A percentile compares a stretch with the other conserved stretches of the same genome.
Conservation (phyloP, 352 stramenopile genomes). For the Phytopythium oedochilum region DNA sequence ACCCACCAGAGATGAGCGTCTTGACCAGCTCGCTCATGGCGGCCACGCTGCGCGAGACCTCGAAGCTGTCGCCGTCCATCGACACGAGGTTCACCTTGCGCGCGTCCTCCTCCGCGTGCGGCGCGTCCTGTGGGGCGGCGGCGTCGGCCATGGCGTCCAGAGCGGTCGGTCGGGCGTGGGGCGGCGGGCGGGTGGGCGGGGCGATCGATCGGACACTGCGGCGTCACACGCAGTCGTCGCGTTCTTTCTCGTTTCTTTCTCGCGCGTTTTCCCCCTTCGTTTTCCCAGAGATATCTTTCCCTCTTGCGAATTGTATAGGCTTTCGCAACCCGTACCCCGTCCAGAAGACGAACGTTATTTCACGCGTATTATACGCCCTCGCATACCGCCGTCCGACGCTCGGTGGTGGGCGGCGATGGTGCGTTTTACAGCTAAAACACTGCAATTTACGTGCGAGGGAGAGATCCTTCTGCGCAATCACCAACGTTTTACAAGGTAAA, state of each 20-base stretch:
- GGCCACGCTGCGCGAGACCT: constrained; percentile 91
- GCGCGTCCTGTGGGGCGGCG: constrained; percentile 31
- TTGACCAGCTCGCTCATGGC: constrained; percentile 98
- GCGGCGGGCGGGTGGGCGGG: neutral
- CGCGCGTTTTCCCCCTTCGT: neutral
- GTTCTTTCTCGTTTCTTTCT: constrained; percentile 1
- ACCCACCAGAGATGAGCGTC: constrained; percentile 93
- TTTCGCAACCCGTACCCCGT: too few relatives aligned
- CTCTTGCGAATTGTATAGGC: constrained; percentile 12
- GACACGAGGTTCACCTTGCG: constrained; percentile 85
- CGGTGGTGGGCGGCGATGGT: neutral
- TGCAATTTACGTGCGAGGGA: too few relatives aligned
- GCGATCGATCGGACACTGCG: neutral
- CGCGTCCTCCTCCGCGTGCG: constrained; percentile 64
- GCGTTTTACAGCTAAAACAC: too few relatives aligned
- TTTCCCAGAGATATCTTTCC: neutral
- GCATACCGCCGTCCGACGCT: neutral
- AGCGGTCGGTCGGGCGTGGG: too few relatives aligned
- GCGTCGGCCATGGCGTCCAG: constrained; percentile 55
- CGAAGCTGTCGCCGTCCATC: constrained; percentile 97
- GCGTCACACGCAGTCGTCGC: too few relatives aligned
- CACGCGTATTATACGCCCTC: constrained; percentile 1
- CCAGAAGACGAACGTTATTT: neutral
- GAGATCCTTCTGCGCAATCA: too few relatives aligned
- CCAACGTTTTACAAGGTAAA: too few relatives aligned